These are phyloP conservation scores for Apostasia shenzhenica DNA, from an alignment of 106 monocot genomes.

Conservation along the genomic window DNA sequence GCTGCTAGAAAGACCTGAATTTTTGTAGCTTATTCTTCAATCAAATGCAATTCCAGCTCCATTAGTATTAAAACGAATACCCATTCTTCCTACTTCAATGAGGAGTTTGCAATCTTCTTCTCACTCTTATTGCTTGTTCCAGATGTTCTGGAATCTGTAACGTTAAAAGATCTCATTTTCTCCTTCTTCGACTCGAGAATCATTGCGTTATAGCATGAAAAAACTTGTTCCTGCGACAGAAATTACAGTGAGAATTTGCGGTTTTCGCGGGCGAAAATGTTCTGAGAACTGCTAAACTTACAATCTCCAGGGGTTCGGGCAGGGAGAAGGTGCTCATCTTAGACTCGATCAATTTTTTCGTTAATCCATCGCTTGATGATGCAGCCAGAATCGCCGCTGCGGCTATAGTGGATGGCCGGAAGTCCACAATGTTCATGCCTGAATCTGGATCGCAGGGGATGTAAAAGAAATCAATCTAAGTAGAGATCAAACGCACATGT, in stretches of 20 bases:
- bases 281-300: not conserved
- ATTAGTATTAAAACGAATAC: no score
- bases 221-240: constrained; percentile 23
- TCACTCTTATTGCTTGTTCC: no score
- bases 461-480: not conserved
- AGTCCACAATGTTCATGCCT: constrained; percentile 32
- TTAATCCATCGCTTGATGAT: constrained; percentile 18
- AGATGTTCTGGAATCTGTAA: no score
- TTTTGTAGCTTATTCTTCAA: no score
- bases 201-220: constrained; percentile 35
- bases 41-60: no score
- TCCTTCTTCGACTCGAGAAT: constrained; percentile 28
- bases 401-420: constrained; percentile 35
- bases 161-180: constrained; percentile 2
- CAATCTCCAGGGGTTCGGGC: constrained; percentile 14
- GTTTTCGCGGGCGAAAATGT: not conserved
- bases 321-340: constrained; percentile 16
- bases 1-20: no score
- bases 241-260: not conserved
- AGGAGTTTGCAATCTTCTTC: no score
- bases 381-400: constrained; percentile 35
- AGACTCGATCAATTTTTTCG: constrained; percentile 22
- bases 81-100: no score
- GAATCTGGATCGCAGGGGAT: not conserved
- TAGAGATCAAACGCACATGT: no score